Evolutionary conservation across 352 stramenopile genomes (phyloP).

Genomic region (Chrysophaeum taylorii): DNA sequence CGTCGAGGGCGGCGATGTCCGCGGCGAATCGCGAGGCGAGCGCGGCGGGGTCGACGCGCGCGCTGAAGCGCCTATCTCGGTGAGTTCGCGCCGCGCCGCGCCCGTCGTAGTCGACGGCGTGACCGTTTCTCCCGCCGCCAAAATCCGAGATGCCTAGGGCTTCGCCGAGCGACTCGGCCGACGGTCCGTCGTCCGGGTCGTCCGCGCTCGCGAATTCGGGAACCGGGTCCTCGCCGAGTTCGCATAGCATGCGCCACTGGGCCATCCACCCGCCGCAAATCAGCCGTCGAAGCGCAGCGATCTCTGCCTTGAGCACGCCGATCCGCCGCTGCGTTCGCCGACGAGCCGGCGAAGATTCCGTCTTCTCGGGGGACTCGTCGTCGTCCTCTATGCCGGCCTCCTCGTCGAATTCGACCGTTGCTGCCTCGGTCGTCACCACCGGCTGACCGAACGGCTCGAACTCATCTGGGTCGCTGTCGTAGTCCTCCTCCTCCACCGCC

Average conservation of each 20-base stretch:
- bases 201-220: background rate
- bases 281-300: background rate
- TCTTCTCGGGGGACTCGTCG: background rate
- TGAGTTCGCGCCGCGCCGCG: background rate
- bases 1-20: constrained; percentile 7
- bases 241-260: constrained; percentile 12
- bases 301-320: background rate
- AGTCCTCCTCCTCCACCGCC: no score
- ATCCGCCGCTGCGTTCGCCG: background rate
- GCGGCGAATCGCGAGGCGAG: background rate
- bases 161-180: background rate
- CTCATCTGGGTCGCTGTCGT: no score
- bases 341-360: background rate
- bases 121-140: background rate
- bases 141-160: background rate
- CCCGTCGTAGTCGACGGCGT: background rate
- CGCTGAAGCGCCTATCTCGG: background rate
- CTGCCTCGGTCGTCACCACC: no score
- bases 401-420: no score
- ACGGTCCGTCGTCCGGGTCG: background rate
- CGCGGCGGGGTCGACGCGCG: background rate
- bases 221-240: constrained; percentile 8
- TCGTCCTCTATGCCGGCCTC: background rate
- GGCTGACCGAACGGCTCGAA: no score
- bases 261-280: constrained; percentile 11